Percentiles rank a stretch among this genome's conserved stretches.
These are phyloP conservation scores for Pisolithus thermaeus DNA, from an alignment of 1,284 basidiomycete genomes.

Conservation along the genomic window DNA sequence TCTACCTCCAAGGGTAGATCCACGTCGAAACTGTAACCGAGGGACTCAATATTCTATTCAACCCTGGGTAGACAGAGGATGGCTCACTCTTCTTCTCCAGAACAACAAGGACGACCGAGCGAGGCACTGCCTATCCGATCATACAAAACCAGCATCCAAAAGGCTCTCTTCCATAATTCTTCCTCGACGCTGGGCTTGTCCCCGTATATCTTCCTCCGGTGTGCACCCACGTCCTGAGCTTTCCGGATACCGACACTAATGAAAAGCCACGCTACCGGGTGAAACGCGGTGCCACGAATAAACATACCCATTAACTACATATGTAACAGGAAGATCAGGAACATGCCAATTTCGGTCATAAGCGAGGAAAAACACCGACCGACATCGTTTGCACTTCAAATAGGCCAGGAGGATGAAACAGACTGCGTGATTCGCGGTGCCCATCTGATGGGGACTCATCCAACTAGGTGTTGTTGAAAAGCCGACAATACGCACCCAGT, in stretches of 20 bases:
- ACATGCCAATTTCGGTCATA: background rate
- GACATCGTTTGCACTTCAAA: slow-evolving; percentile 68
- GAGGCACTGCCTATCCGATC: slow-evolving; percentile 61
- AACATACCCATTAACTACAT: slow-evolving; percentile 43
- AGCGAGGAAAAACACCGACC: slow-evolving; percentile 31
- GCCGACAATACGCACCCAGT: slow-evolving; percentile 32
- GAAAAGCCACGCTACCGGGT: slow-evolving; percentile 60
- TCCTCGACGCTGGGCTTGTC: slow-evolving; percentile 44
- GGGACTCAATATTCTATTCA: slow-evolving; percentile 5
- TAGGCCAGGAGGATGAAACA: slow-evolving; percentile 60
- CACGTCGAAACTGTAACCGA: slow-evolving; percentile 58
- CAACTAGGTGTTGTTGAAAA: background rate
- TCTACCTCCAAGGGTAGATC: slow-evolving; percentile 79
- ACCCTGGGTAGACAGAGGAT: background rate
- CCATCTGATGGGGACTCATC: slow-evolving; percentile 33
- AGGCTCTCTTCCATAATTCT: slow-evolving; percentile 77
- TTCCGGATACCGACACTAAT: slow-evolving; percentile 65
- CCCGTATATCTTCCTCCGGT: slow-evolving; percentile 51
- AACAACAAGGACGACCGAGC: slow-evolving; percentile 66
- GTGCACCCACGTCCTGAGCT: slow-evolving; percentile 65
- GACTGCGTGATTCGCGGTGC: slow-evolving; percentile 47
- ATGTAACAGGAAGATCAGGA: slow-evolving; percentile 4
- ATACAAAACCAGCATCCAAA: slow-evolving; percentile 62
- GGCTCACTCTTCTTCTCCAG: slow-evolving; percentile 76
- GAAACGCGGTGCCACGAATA: slow-evolving; percentile 47